Base-by-base conservation (phyloP, 352 stramenopile genomes). In the Phytopythium chamaehyphon region DNA sequence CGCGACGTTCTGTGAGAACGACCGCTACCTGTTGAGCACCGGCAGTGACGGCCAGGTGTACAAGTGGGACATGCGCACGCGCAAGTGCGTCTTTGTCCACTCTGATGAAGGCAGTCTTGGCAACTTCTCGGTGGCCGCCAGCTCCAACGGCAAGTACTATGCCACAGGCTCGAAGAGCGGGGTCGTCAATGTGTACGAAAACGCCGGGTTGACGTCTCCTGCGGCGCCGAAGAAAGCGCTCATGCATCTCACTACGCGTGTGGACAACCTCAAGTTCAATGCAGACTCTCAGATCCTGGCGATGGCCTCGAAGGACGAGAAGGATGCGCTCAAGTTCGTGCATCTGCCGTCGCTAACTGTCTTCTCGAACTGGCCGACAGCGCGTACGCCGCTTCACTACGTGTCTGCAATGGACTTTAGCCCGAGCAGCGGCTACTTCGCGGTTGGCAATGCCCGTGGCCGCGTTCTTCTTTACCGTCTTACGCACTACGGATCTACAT, bases 361-460 rank as follows among this genome's bases (percentile, higher is more conserved):
- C 16, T 99, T 98, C 61, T 74, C 83, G 23, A 99, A 99, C 76
- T 99, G 97, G 97, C 97, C 97, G 4, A 98, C 96, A 21, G 71
- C 84, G 26, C 88, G 90, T 38, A 99, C 97, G 40, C 97, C 97
- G n/a, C 69, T 99, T 12, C 83, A 96, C 44, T 98, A 98, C 72
- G 95, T 98, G 31, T 97, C 89, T 52, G 81, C 76, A 40, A 86
- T 98, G 67, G 95, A 98, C 62, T 99, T 99, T 61, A 98, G 92
- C 54, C 95, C 95, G 1, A 83, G 82, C 61, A 97, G 91, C 51
- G 90, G 88, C 52, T 96, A 93, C 66, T 88, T 99, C 49, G 95
- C 95, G 0, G 67, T 98, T 15, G 97, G 96, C 21, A 99, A 99
- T 71, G 96, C 98, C 47, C 90, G 96, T 45, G 97, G 97, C 16